Evolutionary conservation across 768 basidiomycete genomes (phyloP), one percentile per base, ranked within the genome.

Genomic region (Psilocybe tampanensis): DNA sequence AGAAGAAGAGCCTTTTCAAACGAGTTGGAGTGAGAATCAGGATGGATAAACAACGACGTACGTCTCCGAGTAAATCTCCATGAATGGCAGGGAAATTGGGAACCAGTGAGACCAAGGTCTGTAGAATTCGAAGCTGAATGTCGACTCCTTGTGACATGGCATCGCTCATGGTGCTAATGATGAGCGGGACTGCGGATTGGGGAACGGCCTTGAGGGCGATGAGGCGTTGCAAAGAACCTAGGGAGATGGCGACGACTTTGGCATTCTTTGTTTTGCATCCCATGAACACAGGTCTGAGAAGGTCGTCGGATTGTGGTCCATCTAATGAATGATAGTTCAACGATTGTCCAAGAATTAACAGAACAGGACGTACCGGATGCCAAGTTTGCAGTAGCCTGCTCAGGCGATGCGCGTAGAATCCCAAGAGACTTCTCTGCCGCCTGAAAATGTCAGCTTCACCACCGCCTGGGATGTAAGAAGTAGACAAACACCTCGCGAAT

Each of bases 121-220:
- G 95, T 0, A 98, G 79, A 23, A 98, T 92, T 50, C 92, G 89
- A 36, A 98, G 81, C 68, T 98, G 97, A 23, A 98, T 97, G 68
- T 99, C 97, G 26, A 98, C 95, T 6, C 95, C 97, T 69, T 96
- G 94, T 24, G 84, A 88, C 77, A 96, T 86, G 17, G 93, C 93
- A 60, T 92, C 88, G 55, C 80, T 84, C 85, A 99, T 89, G 0
- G 90, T 96, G 44, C 74, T 83, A 64, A 98, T 82, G 50, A 98
- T 91, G 33, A 84, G 70, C 1, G 92, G 86, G 0, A 96, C 89
- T 0, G 88, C 85, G 1, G 84, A 85, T 69, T 89, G 85, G 0
- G 90, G 90, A 1, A 96, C 92, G 19, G 92, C 93, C 70, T 88
- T 89, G 56, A 95, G 82, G 4, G 89, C 80, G 54, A 97, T 95